Evolutionary conservation across 2,329 filamentous ascomycete species (phyloP), one percentile per base, ranked within the genome.

Genomic region (Mycosphaerelloides madeirae): DNA sequence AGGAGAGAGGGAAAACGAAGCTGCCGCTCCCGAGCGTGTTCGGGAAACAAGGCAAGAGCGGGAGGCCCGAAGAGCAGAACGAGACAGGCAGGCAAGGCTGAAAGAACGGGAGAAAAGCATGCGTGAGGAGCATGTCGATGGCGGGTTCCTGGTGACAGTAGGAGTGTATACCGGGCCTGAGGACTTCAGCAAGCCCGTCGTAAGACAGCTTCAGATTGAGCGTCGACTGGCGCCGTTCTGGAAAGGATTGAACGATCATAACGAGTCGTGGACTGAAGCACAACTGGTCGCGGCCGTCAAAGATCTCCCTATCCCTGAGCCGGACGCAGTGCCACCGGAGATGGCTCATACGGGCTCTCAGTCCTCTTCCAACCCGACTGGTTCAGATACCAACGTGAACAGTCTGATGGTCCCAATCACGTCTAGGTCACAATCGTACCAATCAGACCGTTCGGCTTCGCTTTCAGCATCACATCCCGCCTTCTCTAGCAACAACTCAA

Each of bases 131-230:
- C 81, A 90, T 65, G 85, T 97, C 3, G 93, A 98, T 66, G 93
- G 93, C 15, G 93, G 93, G 16, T 98, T 84, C 69, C 71, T 98
- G 37, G 93, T 98, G 25, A 98, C 93, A 0, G 80, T 95, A 62
- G 93, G 93, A 29, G 87, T 90, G 38, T 98, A 98, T 63, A 91
- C 87, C 16, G 90, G 91, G 0, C 73, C 81, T 1, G 93, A 98
- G 68, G 93, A 98, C 68, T 98, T 91, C 65, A 95, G 81, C 73
- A 97, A 97, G 67, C 71, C 79, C 14, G 74, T 87, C 37, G 91
- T 97, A 44, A 81, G 93, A 55, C 90, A 95, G 65, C 72, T 98
- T 43, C 91, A 97, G 91, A 89, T 98, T 64, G 93, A 98, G 68
- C 80, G 93, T 56, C 83, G 85, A 50, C 70, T 98, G 50, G 93